Evolutionary conservation across 2,329 filamentous ascomycete species (phyloP).

Genomic region (Curvularia lunata): DNA sequence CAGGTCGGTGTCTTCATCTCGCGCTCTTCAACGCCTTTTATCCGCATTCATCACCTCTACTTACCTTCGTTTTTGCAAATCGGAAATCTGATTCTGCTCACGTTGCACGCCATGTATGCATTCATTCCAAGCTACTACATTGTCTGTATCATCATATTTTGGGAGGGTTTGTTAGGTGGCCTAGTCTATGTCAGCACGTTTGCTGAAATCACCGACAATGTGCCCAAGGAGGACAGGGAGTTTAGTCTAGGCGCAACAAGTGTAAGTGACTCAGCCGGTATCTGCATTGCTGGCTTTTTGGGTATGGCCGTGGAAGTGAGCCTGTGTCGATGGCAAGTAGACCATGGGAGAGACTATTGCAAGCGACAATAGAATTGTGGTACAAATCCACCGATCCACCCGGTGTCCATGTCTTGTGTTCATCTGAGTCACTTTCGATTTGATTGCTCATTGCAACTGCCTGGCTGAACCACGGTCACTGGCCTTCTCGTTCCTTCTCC

Average conservation of each 20-base stretch:
- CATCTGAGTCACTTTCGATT: not conserved
- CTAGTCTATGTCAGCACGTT: conserved; percentile 91
- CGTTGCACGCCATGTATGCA: conserved; percentile 73
- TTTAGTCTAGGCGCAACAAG: conserved; percentile 90
- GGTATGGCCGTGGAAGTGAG: conserved; percentile 82
- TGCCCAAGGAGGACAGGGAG: conserved; percentile 79
- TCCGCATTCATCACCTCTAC: conserved; percentile 82
- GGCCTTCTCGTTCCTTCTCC: not conserved
- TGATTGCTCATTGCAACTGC: not conserved
- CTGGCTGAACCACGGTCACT: not conserved
- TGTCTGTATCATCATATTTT: conserved; percentile 85
- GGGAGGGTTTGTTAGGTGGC: conserved; percentile 91
- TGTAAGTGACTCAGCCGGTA: conserved; percentile 89
- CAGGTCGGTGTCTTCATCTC: conserved; percentile 95
- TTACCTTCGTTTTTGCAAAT: conserved; percentile 82
- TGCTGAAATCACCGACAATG: conserved; percentile 86
- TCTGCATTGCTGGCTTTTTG: conserved; percentile 84
- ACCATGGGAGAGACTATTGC: conserved; percentile 71
- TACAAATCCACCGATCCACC: not conserved
- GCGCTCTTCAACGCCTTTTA: conserved; percentile 85
- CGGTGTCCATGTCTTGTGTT: not conserved
- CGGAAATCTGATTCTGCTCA: conserved; percentile 75
- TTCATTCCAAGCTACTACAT: conserved; percentile 60
- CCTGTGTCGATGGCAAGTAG: conserved; percentile 84
- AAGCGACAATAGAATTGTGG: conserved; percentile 32